Evolutionary conservation across 768 basidiomycete genomes (phyloP).

Genomic region (Kwoniella dendrophila): DNA sequence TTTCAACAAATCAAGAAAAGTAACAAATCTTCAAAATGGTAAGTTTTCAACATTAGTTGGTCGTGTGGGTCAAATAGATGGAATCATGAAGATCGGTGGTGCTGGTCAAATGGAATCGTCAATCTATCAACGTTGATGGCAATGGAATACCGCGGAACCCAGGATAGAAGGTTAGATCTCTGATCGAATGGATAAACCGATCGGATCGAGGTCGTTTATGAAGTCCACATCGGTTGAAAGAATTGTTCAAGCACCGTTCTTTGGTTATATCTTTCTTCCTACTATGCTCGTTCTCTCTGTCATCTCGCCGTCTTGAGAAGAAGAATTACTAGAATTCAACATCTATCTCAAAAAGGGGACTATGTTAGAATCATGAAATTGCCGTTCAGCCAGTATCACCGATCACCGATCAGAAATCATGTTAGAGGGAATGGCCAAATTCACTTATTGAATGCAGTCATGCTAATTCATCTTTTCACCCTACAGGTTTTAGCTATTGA

Average conservation of each 20-base stretch:
- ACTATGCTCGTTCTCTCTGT: no score
- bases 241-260: no score
- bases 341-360: no score
- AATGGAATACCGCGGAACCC: not conserved
- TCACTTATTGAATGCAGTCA: not conserved
- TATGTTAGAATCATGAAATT: no score
- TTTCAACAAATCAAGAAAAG: conserved; percentile 8
- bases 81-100: not conserved
- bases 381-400: not conserved
- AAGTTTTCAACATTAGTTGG: conserved; percentile 4
- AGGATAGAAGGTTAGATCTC: not conserved
- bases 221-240: no score
- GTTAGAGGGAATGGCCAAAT: not conserved
- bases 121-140: not conserved
- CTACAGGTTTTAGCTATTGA: conserved; percentile 90
- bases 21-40: conserved; percentile 21
- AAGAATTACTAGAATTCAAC: no score
- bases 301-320: no score
- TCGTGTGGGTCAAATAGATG: conserved; percentile 11
- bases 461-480: not conserved
- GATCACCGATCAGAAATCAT: not conserved
- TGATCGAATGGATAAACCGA: not conserved
- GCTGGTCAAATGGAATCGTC: not conserved
- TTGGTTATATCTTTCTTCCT: no score
- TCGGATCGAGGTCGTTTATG: not conserved